Conservation (phyloP, 495 filamentous ascomycete genomes). For the Talaromyces nanjingensis region DNA sequence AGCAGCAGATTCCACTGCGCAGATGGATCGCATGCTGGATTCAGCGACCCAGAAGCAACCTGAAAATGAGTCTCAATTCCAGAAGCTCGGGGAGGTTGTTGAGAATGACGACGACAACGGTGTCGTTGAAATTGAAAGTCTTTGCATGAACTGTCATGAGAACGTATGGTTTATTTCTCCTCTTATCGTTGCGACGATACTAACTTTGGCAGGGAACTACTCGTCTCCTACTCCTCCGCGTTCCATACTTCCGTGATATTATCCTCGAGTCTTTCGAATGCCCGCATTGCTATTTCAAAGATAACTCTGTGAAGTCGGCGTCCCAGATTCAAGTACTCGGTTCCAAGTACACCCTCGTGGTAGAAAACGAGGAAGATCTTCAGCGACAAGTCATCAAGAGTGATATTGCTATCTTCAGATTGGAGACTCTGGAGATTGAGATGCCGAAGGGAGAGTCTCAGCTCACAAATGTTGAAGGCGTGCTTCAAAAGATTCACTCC, state of each 20-base stretch:
- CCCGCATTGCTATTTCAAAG: conserved; percentile 75
- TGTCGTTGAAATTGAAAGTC: conserved; percentile 48
- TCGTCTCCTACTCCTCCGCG: conserved; percentile 76
- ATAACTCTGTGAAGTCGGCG: conserved; percentile 88
- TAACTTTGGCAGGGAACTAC: conserved; percentile 61
- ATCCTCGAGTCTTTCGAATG: conserved; percentile 96
- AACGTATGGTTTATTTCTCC: conserved; percentile 50
- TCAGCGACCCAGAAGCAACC: conserved; percentile 3
- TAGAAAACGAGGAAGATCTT: conserved; percentile 63
- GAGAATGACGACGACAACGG: conserved; percentile 39
- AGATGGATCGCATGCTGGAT: conserved; percentile 11
- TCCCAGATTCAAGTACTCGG: conserved; percentile 86
- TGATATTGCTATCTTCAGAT: conserved; percentile 71
- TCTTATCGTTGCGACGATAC: not conserved
- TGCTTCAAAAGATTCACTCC: conserved; percentile 66
- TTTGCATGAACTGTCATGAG: conserved; percentile 84
- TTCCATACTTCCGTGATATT: conserved; percentile 94
- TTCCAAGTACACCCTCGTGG: conserved; percentile 65
- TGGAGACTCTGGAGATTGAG: conserved; percentile 84
- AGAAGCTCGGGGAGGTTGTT: conserved; percentile 36
- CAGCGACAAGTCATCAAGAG: conserved; percentile 86
- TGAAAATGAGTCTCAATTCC: conserved; percentile 29
- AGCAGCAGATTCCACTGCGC: conserved; percentile 16
- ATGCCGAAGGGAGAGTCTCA: conserved; percentile 84
- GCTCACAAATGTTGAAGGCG: conserved; percentile 85